phyloP scores from a whole-genome alignment of 352 stramenopile species.

The Thalassiosira mediterranea region DNA sequence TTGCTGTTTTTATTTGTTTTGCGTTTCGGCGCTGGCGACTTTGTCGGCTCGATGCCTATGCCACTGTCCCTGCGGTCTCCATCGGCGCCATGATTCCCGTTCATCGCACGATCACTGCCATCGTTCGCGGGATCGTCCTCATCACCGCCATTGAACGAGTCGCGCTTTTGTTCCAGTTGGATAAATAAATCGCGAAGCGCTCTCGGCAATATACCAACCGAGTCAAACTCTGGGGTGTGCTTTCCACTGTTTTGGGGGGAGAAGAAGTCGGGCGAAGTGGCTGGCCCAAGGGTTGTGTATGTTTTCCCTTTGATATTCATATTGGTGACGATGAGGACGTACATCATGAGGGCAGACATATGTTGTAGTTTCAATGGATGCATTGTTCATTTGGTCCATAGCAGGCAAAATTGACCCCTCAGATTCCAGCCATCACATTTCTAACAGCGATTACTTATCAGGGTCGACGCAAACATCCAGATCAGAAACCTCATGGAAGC shows the following conservation, averaged over 20 bases:
- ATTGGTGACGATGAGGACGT: no score
- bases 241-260: constrained; percentile 5
- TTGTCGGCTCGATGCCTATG: constrained; percentile 86
- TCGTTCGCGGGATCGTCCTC: neutral
- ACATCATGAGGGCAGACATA: no score
- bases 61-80: constrained; percentile 5
- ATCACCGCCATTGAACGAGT: constrained; percentile 34
- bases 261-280: constrained; percentile 35
- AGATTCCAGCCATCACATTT: no score
- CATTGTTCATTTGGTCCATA: no score
- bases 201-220: constrained; percentile 68
- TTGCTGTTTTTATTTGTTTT: constrained; percentile 76
- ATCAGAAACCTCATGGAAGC: no score
- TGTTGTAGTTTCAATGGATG: no score
- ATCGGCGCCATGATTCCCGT: neutral
- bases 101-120: constrained; percentile 12
- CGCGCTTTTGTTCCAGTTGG: constrained; percentile 39
- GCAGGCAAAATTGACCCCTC: no score
- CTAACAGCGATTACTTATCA: no score
- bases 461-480: no score
- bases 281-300: constrained; percentile 71
- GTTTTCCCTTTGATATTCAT: no score
- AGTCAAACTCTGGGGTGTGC: constrained; percentile 31
- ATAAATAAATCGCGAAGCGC: constrained; percentile 70
- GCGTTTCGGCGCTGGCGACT: constrained; percentile 94